Percentiles rank a stretch among this genome's conserved stretches.
Evolutionary conservation across 2,329 filamentous ascomycete genomes (phyloP).

Genomic region (Botrytis squamosa): DNA sequence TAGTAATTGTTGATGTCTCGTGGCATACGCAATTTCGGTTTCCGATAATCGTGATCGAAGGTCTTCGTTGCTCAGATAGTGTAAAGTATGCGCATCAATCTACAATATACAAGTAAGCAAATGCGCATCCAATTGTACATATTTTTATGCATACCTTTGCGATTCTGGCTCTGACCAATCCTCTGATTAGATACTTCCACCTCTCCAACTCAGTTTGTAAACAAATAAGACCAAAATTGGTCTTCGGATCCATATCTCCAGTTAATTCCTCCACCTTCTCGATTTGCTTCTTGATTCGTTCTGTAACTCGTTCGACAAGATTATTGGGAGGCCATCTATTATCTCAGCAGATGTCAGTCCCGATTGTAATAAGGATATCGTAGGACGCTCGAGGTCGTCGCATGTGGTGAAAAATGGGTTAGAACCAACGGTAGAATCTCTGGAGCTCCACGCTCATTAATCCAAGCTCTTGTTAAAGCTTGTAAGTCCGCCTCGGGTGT

Average conservation of each 20-base stretch:
- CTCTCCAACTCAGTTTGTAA: slow-evolving; percentile 95
- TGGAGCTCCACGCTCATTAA: slow-evolving; percentile 85
- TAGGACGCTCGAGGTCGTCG: not conserved
- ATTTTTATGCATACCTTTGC: not conserved
- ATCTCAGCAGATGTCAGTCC: slow-evolving; percentile 21
- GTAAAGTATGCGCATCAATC: slow-evolving; percentile 74
- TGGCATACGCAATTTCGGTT: slow-evolving; percentile 78
- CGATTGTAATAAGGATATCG: not conserved
- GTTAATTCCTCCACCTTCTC: slow-evolving; percentile 73
- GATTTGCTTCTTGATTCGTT: slow-evolving; percentile 67
- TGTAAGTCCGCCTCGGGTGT: slow-evolving; percentile 73
- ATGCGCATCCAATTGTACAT: slow-evolving; percentile 44
- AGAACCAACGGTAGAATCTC: slow-evolving; percentile 74
- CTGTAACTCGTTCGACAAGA: slow-evolving; percentile 79
- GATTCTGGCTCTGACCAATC: slow-evolving; percentile 21
- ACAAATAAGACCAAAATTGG: slow-evolving; percentile 90
- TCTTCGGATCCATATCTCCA: slow-evolving; percentile 81
- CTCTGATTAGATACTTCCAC: slow-evolving; percentile 78
- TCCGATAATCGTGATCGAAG: slow-evolving; percentile 66
- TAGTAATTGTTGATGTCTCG: slow-evolving; percentile 79
- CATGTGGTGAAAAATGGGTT: slow-evolving; percentile 14
- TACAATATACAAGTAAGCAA: slow-evolving; percentile 85
- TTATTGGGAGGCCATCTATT: slow-evolving; percentile 63
- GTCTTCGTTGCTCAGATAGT: slow-evolving; percentile 62
- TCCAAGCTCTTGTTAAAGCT: slow-evolving; percentile 85